phyloP scores from a whole-genome alignment of 2,329 filamentous ascomycete species.

The Colletotrichum coccodes region DNA sequence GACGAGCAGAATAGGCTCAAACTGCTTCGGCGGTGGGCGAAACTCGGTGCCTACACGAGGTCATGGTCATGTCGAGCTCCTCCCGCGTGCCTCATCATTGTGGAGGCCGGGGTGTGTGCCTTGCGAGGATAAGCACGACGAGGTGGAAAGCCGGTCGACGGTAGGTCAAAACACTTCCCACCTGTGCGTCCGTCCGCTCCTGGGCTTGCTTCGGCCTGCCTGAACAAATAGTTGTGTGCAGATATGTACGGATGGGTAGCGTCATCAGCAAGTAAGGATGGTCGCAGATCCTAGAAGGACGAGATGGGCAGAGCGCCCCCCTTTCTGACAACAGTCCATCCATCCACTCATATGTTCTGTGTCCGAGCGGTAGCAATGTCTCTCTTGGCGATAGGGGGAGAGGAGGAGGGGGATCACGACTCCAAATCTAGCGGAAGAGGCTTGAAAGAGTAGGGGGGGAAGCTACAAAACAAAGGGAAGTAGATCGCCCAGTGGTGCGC shows the following conservation, averaged over 20 bases:
- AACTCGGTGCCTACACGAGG: background rate
- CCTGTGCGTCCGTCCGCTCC: slow-evolving; percentile 4
- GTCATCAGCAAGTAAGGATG: slow-evolving; percentile 8
- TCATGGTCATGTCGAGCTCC: background rate
- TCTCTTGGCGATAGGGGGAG: slow-evolving; percentile 15
- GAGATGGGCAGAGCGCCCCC: slow-evolving; percentile 23
- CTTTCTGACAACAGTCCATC: background rate
- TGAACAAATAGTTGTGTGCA: background rate
- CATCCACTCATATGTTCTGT: background rate
- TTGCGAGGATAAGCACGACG: slow-evolving; percentile 1
- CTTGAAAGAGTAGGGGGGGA: background rate
- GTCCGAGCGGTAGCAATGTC: slow-evolving; percentile 23
- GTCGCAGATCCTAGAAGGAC: background rate
- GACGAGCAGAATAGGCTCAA: slow-evolving; percentile 2
- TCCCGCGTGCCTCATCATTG: background rate
- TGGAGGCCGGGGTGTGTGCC: slow-evolving; percentile 14
- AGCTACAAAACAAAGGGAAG: slow-evolving; percentile 6
- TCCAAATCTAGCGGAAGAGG: background rate
- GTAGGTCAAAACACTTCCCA: slow-evolving; percentile 1
- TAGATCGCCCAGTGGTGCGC: slow-evolving; percentile 8
- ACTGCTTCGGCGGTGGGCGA: slow-evolving; percentile 14
- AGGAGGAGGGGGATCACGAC: background rate
- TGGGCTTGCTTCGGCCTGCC: background rate
- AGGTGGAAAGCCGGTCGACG: background rate
- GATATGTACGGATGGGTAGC: slow-evolving; percentile 5